phyloP scores from a whole-genome alignment of 495 filamentous ascomycete species.

The Hypoxylon lenormandii region DNA sequence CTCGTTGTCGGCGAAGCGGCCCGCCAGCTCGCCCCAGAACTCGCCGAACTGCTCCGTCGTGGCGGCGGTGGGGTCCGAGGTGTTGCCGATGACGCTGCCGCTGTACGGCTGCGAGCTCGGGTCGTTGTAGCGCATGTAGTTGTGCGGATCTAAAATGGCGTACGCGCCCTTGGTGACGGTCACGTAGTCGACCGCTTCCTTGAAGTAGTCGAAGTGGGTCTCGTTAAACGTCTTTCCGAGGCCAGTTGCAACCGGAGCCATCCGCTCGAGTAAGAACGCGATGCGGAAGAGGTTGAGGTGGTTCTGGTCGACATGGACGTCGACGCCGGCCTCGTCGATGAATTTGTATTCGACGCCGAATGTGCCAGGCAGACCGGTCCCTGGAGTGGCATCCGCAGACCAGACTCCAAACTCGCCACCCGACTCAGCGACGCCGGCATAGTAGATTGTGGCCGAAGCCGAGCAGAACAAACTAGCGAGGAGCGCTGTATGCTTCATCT shows the following conservation, averaged over 20 bases:
- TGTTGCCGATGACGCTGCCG: slow-evolving; percentile 65
- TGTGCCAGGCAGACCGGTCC: slow-evolving; percentile 62
- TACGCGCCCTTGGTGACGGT: slow-evolving; percentile 64
- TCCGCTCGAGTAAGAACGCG: slow-evolving; percentile 67
- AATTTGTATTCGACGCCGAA: slow-evolving; percentile 67
- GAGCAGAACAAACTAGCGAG: slow-evolving; percentile 48
- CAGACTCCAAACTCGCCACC: slow-evolving; percentile 67
- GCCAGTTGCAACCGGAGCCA: slow-evolving; percentile 62
- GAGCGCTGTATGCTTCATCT: slow-evolving; percentile 51
- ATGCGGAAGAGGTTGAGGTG: slow-evolving; percentile 65
- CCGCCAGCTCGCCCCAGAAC: slow-evolving; percentile 66
- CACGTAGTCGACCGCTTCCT: slow-evolving; percentile 65
- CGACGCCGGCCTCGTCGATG: slow-evolving; percentile 60
- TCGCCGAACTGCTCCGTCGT: slow-evolving; percentile 64
- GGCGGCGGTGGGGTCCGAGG: slow-evolving; percentile 56
- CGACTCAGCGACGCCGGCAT: slow-evolving; percentile 66
- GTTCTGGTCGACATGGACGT: slow-evolving; percentile 62
- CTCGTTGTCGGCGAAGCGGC: slow-evolving; percentile 61
- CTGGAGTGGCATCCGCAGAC: slow-evolving; percentile 52
- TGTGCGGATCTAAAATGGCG: slow-evolving; percentile 67
- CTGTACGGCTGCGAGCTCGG: slow-evolving; percentile 63
- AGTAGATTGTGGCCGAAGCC: slow-evolving; percentile 64
- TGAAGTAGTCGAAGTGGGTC: slow-evolving; percentile 63
- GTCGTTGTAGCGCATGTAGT: slow-evolving; percentile 68
- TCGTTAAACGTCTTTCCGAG: slow-evolving; percentile 66